phyloP scores from a whole-genome alignment of 1,284 basidiomycete genomes.

The Malassezia caprae region DNA sequence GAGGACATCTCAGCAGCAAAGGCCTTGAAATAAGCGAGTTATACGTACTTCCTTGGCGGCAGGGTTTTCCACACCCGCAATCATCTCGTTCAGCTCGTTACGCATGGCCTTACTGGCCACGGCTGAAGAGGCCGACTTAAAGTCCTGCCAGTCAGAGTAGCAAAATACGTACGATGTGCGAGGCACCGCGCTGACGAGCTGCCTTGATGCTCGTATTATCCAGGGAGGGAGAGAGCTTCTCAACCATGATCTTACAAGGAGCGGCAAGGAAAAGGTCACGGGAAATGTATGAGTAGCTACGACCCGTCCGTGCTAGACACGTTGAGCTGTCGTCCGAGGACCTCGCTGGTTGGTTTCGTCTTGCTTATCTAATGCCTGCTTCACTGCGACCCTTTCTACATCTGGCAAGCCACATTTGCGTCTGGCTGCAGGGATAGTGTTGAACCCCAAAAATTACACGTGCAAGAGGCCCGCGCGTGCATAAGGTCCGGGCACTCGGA shows the following conservation, averaged over 20 bases:
- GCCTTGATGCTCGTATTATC: conserved; percentile 38
- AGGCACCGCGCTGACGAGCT: conserved; percentile 42
- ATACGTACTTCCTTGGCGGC: conserved; percentile 57
- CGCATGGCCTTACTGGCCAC: conserved; percentile 96
- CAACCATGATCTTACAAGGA: conserved; percentile 9
- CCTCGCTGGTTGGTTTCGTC: background rate
- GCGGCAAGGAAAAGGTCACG: background rate
- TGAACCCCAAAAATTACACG: background rate
- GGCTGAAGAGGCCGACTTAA: conserved; percentile 96
- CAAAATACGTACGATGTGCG: conserved; percentile 41
- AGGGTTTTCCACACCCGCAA: conserved; percentile 58
- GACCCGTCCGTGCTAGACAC: background rate
- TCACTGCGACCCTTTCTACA: background rate
- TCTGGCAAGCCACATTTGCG: background rate
- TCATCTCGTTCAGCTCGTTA: conserved; percentile 92
- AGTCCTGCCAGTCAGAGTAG: conserved; percentile 53
- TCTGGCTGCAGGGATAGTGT: background rate
- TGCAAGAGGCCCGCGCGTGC: background rate
- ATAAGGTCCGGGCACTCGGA: background rate
- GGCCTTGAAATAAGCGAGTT: conserved; percentile 53
- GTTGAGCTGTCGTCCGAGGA: background rate
- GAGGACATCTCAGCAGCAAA: conserved; percentile 98
- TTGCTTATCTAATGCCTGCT: background rate
- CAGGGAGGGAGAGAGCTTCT: conserved; percentile 37
- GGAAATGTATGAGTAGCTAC: background rate